Evolutionary conservation across 202 grass and related monocot genomes (phyloP), one percentile per base, ranked within the genome.

Genomic region (Hordeum pubiflorum): DNA sequence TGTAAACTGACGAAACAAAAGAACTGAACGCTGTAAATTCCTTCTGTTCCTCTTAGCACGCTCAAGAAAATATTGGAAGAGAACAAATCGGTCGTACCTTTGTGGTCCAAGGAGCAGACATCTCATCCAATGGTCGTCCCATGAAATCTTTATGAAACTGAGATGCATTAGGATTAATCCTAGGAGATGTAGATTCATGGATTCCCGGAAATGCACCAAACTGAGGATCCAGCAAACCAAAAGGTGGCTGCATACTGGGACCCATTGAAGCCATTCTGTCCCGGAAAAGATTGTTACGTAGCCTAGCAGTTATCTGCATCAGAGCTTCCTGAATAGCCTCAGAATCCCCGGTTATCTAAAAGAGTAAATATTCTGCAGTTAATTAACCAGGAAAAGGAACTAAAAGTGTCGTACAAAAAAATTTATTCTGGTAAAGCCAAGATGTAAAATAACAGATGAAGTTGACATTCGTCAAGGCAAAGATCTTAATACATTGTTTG

Each of bases 281-380:
- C 26, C 83, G 87, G 75, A 99, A 89, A 62, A 95, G 83, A 88
- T 99, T 82, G 75, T 95, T 90, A 61, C 89, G 93, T 58, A 99
- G 83, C 79, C 92, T 95, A 88, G 85, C 75, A 52, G 96, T 95
- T 81, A 93, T 90, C 82, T 91, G 96, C 84, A 93, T 81, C 55
- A 99, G 72, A 78, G 96, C 96, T 87, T 99, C 92, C 67, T 99
- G 90, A 67, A 95, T 88, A 62, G 82, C 80, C 83, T 92, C 96
- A 63, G 72, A 92, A 71, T 82, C 72, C 41, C 96, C 92, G 52
- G 41, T 93, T 80, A 99, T 89, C 96, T 95, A 64, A 48, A 70
- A 78, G 20, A 85, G 66, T 67, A 79, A 26, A 71, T 46, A 85
- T 66, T 39, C 44, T 58, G 22, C 38, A 69, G 73, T 81, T 56